Evolutionary conservation across 495 filamentous ascomycete genomes (phyloP), one percentile per base, ranked within the genome.

Genomic region (Penicillium herquei): DNA sequence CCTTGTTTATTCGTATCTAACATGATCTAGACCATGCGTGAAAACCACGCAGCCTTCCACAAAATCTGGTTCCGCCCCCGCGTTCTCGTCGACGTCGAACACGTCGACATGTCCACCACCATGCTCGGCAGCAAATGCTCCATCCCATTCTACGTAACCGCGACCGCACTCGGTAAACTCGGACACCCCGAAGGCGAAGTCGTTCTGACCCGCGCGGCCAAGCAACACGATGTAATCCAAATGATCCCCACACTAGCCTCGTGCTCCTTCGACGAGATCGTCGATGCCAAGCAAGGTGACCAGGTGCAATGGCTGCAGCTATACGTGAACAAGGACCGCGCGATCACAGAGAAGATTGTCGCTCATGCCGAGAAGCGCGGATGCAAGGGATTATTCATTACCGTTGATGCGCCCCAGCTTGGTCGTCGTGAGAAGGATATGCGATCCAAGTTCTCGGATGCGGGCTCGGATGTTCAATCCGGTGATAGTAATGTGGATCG

Each of bases 171-270:
- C 9, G 92, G 92, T 55, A 97, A 97, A 72, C 83, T 97, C 0
- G 92, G 92, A 30, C 80, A 96, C 68, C 85, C 84, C 0, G 92
- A 96, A 69, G 92, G 92, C 61, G 92, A 97, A 66, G 91, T 96
- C 0, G 78, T 95, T n/a, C 80, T 97, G 17, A 97, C 92, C 5
- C 79, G 83, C 42, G 90, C 90, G 9, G 89, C 95, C 1, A 80
- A 81, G 67, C 86, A 85, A 62, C 94, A 98, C 75, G 82, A 92
- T 66, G 88, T 96, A 26, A 76, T 96, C 51, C 92, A 97, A 71
- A 96, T 96, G 92, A 98, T 98, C 52, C 94, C 94, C 2, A 98
- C 94, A 7, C 81, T 98, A n/a, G 95, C 95, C 8, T 96, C 91
- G 16, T 98, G 95, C 75, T 90, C 90, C 14, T 98, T 98, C 65